These are phyloP conservation scores for Barnettozyma sucrosica DNA, from an alignment of 805 yeast species.

Conservation along the genomic window DNA sequence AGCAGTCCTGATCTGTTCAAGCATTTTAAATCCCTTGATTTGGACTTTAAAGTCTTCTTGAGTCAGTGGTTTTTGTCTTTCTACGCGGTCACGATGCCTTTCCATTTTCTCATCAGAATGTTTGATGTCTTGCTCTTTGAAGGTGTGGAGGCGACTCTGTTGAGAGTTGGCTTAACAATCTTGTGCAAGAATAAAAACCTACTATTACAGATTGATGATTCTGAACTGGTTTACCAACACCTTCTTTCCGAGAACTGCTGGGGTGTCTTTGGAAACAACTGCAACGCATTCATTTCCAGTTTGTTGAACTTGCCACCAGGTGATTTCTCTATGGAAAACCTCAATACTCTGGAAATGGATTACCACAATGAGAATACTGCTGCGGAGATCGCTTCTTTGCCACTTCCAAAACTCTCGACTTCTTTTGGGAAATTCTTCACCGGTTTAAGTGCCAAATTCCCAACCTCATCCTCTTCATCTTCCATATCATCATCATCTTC, in stretches of 20 bases:
- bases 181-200: constrained; percentile 41
- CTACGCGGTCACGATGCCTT: constrained; percentile 56
- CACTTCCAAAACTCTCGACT: constrained; percentile 3
- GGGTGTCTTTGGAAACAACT: constrained; percentile 35
- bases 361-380: neutral
- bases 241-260: constrained; percentile 36
- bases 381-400: neutral
- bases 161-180: constrained; percentile 51
- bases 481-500: constrained; percentile 12
- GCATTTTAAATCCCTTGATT: constrained; percentile 36
- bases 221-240: constrained; percentile 36
- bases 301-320: constrained; percentile 15
- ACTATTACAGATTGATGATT: constrained; percentile 30
- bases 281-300: constrained; percentile 30
- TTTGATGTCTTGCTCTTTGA: constrained; percentile 48
- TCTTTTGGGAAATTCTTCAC: constrained; percentile 8
- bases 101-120: constrained; percentile 40
- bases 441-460: constrained; percentile 5
- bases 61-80: constrained; percentile 64
- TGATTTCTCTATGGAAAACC: constrained; percentile 9
- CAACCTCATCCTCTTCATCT: constrained; percentile 9
- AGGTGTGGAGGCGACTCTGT: constrained; percentile 48
- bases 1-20: constrained; percentile 35
- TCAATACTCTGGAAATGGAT: constrained; percentile 7
- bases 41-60: constrained; percentile 43